These are phyloP conservation scores for Friedmanniomyces endolithicus DNA, from an alignment of 495 filamentous ascomycete genomes.

Conservation along the genomic window DNA sequence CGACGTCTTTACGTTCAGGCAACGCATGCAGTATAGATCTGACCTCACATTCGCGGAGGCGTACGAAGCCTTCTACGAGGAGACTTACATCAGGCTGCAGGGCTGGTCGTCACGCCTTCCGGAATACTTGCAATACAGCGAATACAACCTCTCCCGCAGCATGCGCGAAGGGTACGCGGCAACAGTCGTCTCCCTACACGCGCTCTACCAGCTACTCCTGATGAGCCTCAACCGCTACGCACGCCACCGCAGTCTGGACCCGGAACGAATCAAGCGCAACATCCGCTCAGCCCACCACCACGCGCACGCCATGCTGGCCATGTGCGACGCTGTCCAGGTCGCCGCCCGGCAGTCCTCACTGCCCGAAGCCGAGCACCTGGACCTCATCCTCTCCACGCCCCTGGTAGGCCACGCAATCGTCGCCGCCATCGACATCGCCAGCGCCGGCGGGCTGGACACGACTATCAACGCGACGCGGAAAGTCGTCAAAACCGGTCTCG, in stretches of 20 bases:
- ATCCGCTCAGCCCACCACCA: constrained; percentile 21
- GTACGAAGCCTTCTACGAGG: constrained; percentile 41
- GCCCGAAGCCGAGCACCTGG: not conserved
- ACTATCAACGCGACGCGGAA: constrained; percentile 18
- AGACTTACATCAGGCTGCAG: constrained; percentile 38
- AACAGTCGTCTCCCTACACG: constrained; percentile 46
- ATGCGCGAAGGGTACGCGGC: constrained; percentile 37
- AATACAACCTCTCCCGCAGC: constrained; percentile 39
- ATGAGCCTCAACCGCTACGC: constrained; percentile 53
- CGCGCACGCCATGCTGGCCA: constrained; percentile 19
- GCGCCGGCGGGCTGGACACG: constrained; percentile 21
- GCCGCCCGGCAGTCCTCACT: constrained; percentile 7
- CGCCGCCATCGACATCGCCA: constrained; percentile 25
- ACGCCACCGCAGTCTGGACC: constrained; percentile 22
- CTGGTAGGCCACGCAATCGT: constrained; percentile 27
- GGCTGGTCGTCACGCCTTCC: constrained; percentile 38
- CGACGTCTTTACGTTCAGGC: constrained; percentile 47
- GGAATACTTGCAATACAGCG: constrained; percentile 36
- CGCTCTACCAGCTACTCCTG: constrained; percentile 47
- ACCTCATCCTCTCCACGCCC: constrained; percentile 22
- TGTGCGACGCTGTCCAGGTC: constrained; percentile 14
- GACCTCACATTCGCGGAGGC: constrained; percentile 31
- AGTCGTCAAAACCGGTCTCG: constrained; percentile 11
- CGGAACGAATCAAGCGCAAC: constrained; percentile 22
- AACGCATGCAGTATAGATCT: constrained; percentile 41